Base-by-base conservation (phyloP, 768 basidiomycete species). In the Dioszegia aurantiaca region DNA sequence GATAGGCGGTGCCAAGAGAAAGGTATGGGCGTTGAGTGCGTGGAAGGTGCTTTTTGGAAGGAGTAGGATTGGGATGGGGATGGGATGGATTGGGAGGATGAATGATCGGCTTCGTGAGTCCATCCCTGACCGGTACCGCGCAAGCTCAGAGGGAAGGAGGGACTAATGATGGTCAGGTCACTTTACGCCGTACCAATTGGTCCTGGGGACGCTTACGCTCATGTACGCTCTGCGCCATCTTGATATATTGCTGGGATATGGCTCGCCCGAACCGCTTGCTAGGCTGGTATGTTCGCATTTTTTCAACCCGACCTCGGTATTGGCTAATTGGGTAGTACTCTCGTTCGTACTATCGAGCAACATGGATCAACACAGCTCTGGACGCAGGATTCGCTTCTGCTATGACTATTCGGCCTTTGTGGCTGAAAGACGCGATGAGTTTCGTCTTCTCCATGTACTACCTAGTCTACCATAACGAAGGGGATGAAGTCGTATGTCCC, bases 361-460 rank as follows among this genome's bases (percentile, higher is more conserved):
- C 93, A 51, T 99, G 92, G 87, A 86, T 99, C 57, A 84, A 78
- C 47, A 94, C 89, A 0, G 93, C 92, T 1, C 80, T 97, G n/a
- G 95, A 99, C 73, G 91, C 93, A 2, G 95, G 93, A 1, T 97
- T 98, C 71, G 92, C 92, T 0, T 92, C 92, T 0, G 93, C 94
- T 12, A 91, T 94, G 88, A 80, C 84, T 1, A 89, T 99, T 56
- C 85, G 87, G 14, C 89, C 90, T 2, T 90, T 87, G 72, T 95
- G 90, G 91, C 77, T 97, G 10, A 83, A 87, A 64, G 90, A 99
- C 73, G 77, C 95, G 4, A 87, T 86, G 51, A 90, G 90, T 40
- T 79, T 95, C 42, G 65, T 90, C 23, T 94, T 95, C 74, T 86
- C 90, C 0, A 79, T 82, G 1, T 99, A 97, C 79, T 99, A 98